phyloP scores from a whole-genome alignment of 805 yeast genomes.

The Schizosaccharomyces pombe region ASM294v3 CU329670.1:1402001-1402500 shows the following conservation, averaged over 20 bases:
- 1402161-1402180: constrained; percentile 26
- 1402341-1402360: constrained; percentile 35
- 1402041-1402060: constrained; percentile 19
- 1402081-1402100: constrained; percentile 35
- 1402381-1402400: constrained; percentile 26
- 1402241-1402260: background rate
- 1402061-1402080: constrained; percentile 23
- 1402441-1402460: constrained; percentile 58
- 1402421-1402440: constrained; percentile 8
- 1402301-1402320: constrained; percentile 26
- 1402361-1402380: constrained; percentile 34
- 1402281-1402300: constrained; percentile 29
- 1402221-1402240: constrained; percentile 30
- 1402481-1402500: background rate
- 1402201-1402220: constrained; percentile 22
- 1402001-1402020: constrained; percentile 32
- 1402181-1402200: constrained; percentile 8
- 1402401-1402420: background rate
- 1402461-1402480: constrained; percentile 11
- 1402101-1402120: constrained; percentile 53
- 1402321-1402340: constrained; percentile 32
- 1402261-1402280: background rate
- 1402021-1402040: constrained; percentile 33
- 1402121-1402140: constrained; percentile 34
- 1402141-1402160: constrained; percentile 39